A percentile compares a stretch with the other conserved stretches of the same genome.
Conservation (phyloP, 768 basidiomycete genomes). For the Rhodotorula taiwanensis region DNA sequence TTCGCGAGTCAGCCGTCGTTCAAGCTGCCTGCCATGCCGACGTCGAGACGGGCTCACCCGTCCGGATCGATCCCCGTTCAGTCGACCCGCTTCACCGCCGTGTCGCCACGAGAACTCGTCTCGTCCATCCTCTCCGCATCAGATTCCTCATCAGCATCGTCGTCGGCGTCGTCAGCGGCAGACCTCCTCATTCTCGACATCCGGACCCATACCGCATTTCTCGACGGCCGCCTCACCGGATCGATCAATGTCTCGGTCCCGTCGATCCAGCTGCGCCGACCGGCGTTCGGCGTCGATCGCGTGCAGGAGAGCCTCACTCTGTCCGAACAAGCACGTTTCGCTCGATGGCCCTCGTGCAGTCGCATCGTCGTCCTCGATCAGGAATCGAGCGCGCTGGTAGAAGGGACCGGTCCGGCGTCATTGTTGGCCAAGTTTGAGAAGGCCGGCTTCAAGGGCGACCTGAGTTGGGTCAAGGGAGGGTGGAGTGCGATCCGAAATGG, state of each 20-base stretch:
- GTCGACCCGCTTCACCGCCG: slow-evolving; percentile 15
- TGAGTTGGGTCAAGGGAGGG: slow-evolving; percentile 76
- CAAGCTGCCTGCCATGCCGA: no score
- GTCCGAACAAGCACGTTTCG: slow-evolving; percentile 54
- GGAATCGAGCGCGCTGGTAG: slow-evolving; percentile 58
- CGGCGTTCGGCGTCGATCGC: slow-evolving; percentile 70
- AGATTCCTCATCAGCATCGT: no score
- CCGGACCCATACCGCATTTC: slow-evolving; percentile 69
- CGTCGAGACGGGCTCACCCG: neutral
- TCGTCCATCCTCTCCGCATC: slow-evolving; percentile 8
- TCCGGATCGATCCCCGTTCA: neutral
- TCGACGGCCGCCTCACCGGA: slow-evolving; percentile 54
- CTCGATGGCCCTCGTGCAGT: slow-evolving; percentile 42
- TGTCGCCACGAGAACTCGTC: slow-evolving; percentile 21
- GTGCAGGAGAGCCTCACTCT: slow-evolving; percentile 75
- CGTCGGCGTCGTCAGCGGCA: neutral
- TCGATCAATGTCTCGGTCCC: slow-evolving; percentile 85
- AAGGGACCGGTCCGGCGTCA: slow-evolving; percentile 48
- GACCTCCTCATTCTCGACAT: slow-evolving; percentile 71
- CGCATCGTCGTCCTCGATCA: slow-evolving; percentile 76
- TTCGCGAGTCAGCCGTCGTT: neutral
- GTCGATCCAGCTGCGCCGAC: slow-evolving; percentile 86
- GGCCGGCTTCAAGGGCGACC: slow-evolving; percentile 54
- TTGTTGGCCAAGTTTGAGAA: slow-evolving; percentile 47
- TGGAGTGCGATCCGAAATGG: slow-evolving; percentile 57